Conservation (phyloP, 2,329 filamentous ascomycete species). For the Xylariaceae sp. region DNA sequence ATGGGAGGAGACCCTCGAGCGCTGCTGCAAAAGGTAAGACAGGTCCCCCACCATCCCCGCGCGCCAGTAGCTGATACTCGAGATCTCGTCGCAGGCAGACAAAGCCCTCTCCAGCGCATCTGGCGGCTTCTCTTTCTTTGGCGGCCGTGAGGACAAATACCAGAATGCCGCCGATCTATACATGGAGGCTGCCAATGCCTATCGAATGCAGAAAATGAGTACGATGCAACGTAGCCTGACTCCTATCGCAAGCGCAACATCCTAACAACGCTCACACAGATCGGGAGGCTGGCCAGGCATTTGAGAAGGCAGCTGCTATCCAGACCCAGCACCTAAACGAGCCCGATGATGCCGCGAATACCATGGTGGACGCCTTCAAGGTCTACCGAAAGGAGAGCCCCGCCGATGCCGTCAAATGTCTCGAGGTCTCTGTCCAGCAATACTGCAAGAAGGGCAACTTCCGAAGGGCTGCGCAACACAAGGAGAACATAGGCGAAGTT, state of each 20-base stretch:
- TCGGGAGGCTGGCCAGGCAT: slow-evolving; percentile 80
- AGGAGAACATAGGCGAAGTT: slow-evolving; percentile 83
- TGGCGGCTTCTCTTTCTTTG: slow-evolving; percentile 85
- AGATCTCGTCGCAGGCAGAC: slow-evolving; percentile 63
- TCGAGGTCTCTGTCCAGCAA: slow-evolving; percentile 75
- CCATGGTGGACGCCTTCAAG: slow-evolving; percentile 88
- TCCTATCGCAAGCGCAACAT: not conserved
- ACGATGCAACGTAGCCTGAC: slow-evolving; percentile 24
- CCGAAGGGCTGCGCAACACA: slow-evolving; percentile 81
- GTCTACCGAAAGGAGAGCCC: slow-evolving; percentile 84
- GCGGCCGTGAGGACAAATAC: slow-evolving; percentile 81
- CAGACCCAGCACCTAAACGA: slow-evolving; percentile 81
- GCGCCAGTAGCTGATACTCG: slow-evolving; percentile 13
- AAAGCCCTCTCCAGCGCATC: slow-evolving; percentile 71
- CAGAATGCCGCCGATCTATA: slow-evolving; percentile 86
- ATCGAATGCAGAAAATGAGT: slow-evolving; percentile 83
- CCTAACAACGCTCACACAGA: slow-evolving; percentile 41
- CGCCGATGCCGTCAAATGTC: slow-evolving; percentile 73
- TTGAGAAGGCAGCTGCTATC: slow-evolving; percentile 80
- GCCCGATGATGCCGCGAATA: slow-evolving; percentile 87
- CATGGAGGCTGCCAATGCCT: slow-evolving; percentile 84
- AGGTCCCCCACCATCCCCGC: slow-evolving; percentile 23
- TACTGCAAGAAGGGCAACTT: slow-evolving; percentile 91
- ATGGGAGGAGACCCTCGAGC: slow-evolving; percentile 78
- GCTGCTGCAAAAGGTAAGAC: slow-evolving; percentile 68